These are phyloP conservation scores for Phytophthora pisi DNA, from an alignment of 352 stramenopile species.

Conservation along the genomic window DNA sequence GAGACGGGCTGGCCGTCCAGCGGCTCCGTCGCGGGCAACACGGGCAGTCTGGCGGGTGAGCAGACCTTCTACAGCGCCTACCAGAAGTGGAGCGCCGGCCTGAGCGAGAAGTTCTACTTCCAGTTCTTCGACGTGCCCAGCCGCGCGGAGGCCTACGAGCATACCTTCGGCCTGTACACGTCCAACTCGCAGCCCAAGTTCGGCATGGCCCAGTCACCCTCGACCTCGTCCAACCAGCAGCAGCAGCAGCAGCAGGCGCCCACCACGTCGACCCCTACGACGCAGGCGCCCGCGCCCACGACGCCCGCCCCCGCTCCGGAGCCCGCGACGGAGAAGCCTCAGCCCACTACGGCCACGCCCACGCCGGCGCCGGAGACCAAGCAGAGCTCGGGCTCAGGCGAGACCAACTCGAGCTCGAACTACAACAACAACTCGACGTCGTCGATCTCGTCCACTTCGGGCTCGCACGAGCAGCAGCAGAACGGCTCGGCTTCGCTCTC, in stretches of 20 bases:
- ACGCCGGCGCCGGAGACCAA: conserved; percentile 23
- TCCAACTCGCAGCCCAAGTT: conserved; percentile 62
- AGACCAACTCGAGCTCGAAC: conserved; percentile 16
- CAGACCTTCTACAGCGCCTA: conserved; percentile 63
- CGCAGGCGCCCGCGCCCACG: conserved; percentile 1
- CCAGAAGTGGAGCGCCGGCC: conserved; percentile 56
- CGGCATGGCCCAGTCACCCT: conserved; percentile 35
- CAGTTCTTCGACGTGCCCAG: conserved; percentile 75
- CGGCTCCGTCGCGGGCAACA: conserved; percentile 43
- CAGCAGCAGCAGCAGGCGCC: background rate
- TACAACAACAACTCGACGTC: conserved; percentile 5
- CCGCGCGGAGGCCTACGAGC: conserved; percentile 49
- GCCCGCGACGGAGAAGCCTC: conserved; percentile 7
- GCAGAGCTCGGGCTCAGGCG: conserved; percentile 23
- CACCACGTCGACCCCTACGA: conserved; percentile 18
- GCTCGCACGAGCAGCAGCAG: conserved; percentile 8
- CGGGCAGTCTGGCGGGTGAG: conserved; percentile 39
- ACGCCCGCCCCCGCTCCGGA: conserved; percentile 8
- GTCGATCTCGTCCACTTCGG: conserved; percentile 16
- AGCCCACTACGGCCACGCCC: conserved; percentile 16
- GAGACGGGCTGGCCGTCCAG: conserved; percentile 61
- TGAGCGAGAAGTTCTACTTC: conserved; percentile 78
- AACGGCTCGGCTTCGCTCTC: conserved; percentile 17
- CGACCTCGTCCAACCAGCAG: conserved; percentile 2
- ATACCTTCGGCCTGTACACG: conserved; percentile 58